Evolutionary conservation across 2,329 filamentous ascomycete genomes (phyloP).

Genomic region (Monosporascus sp.): DNA sequence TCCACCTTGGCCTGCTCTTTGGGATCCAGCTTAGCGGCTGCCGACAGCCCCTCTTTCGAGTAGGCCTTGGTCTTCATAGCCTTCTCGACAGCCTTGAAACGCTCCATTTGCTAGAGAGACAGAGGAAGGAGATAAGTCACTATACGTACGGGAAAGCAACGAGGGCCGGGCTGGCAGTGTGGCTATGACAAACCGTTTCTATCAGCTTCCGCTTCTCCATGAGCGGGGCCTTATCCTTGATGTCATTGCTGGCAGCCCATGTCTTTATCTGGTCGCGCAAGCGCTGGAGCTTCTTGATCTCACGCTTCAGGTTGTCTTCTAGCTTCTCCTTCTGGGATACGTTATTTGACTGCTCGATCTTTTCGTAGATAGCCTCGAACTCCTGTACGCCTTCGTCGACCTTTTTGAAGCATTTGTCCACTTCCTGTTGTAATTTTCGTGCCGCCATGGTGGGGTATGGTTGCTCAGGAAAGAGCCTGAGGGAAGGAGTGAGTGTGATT

Average conservation of each 20-base stretch:
- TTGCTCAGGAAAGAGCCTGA: constrained; percentile 1
- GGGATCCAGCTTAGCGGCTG: constrained; percentile 90
- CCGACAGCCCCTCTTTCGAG: constrained; percentile 93
- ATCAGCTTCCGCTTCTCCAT: constrained; percentile 93
- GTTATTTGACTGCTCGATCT: constrained; percentile 90
- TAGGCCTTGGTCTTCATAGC: constrained; percentile 99
- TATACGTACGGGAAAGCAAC: constrained; percentile 1
- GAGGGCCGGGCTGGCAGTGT: not conserved
- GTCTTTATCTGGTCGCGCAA: constrained; percentile 99
- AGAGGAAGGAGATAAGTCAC: constrained; percentile 11
- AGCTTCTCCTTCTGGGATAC: constrained; percentile 96
- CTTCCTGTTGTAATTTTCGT: constrained; percentile 94
- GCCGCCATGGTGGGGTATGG: constrained; percentile 67
- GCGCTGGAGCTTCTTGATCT: constrained; percentile 99
- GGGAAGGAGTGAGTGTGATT: not conserved
- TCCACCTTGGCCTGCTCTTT: constrained; percentile 94
- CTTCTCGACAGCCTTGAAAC: constrained; percentile 99
- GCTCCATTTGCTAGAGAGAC: constrained; percentile 82
- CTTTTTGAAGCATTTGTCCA: constrained; percentile 99
- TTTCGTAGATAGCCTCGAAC: constrained; percentile 95
- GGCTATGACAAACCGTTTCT: constrained; percentile 69
- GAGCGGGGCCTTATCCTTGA: constrained; percentile 97
- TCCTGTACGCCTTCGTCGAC: constrained; percentile 86
- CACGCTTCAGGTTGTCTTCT: constrained; percentile 95
- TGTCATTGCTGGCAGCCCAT: constrained; percentile 97